Evolutionary conservation across 2,329 filamentous ascomycete species (phyloP).

Genomic region (Fusarium oligoseptatum): DNA sequence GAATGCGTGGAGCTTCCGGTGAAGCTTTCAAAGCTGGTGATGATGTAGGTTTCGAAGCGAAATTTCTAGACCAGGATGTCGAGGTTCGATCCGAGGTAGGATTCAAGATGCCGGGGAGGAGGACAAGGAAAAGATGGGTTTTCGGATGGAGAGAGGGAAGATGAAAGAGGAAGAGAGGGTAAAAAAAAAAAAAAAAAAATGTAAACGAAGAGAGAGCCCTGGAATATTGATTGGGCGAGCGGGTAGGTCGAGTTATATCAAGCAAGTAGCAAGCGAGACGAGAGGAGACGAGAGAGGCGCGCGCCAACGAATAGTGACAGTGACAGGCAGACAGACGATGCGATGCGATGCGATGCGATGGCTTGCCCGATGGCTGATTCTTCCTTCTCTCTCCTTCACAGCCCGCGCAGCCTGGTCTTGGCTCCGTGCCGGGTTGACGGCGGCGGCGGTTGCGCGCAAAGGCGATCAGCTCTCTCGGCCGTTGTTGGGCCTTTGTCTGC

Average conservation of each 20-base stretch:
- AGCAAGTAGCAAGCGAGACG: not conserved
- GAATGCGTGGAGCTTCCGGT: constrained; percentile 3
- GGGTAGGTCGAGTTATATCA: constrained; percentile 13
- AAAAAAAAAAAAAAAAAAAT: not conserved
- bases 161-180: not conserved
- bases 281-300: constrained; percentile 28
- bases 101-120: not conserved
- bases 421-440: not conserved
- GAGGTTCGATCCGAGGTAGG: not conserved
- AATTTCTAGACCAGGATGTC: not conserved
- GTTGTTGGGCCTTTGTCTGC: constrained; percentile 29
- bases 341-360: constrained; percentile 18
- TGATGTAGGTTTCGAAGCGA: constrained; percentile 12
- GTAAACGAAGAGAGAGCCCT: constrained; percentile 2
- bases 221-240: constrained; percentile 15
- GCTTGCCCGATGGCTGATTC: constrained; percentile 17
- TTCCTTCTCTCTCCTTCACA: not conserved
- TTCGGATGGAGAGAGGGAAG: not conserved
- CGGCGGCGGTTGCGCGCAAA: constrained; percentile 16
- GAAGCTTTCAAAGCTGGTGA: constrained; percentile 19
- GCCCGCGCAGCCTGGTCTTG: constrained; percentile 15
- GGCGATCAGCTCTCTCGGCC: constrained; percentile 9
- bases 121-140: not conserved
- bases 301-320: constrained; percentile 7
- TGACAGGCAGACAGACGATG: constrained; percentile 12